Conservation (phyloP, 2,329 filamentous ascomycete species). For the Colletotrichum lindemuthianum region DNA sequence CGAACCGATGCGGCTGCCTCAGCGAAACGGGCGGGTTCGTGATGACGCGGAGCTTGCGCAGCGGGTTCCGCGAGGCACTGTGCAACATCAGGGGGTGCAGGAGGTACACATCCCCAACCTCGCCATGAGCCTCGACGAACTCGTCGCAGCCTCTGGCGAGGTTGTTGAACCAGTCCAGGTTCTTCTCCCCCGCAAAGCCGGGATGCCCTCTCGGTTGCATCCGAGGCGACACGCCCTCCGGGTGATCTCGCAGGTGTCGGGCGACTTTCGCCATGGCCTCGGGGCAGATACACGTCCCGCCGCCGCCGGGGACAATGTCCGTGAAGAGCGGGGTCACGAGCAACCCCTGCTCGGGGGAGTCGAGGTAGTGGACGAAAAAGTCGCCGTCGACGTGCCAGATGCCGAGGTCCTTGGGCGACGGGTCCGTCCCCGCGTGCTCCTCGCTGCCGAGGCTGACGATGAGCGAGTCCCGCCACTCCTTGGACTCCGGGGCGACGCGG, state of each 20-base stretch:
- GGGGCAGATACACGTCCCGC: constrained; percentile 73
- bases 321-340: constrained; percentile 75
- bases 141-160: constrained; percentile 52
- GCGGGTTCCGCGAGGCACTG: constrained; percentile 52
- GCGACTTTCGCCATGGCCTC: constrained; percentile 68
- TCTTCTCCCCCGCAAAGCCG: constrained; percentile 54
- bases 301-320: constrained; percentile 68
- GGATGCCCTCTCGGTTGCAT: constrained; percentile 67
- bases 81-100: constrained; percentile 71
- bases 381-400: constrained; percentile 78
- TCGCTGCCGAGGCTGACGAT: constrained; percentile 75
- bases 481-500: constrained; percentile 56
- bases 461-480: constrained; percentile 73
- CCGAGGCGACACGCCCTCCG: constrained; percentile 72
- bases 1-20: constrained; percentile 61
- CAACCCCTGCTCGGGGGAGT: constrained; percentile 75
- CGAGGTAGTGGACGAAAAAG: constrained; percentile 78
- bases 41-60: constrained; percentile 41
- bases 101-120: constrained; percentile 66
- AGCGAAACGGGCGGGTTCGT: constrained; percentile 55
- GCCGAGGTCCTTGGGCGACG: constrained; percentile 61
- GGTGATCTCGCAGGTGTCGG: constrained; percentile 67
- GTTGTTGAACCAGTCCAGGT: constrained; percentile 56
- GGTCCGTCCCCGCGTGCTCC: constrained; percentile 59
- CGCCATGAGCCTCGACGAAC: constrained; percentile 65